Evolutionary conservation across 1,284 basidiomycete genomes (phyloP), one percentile per base, ranked within the genome.

Genomic region (Ustilago esculenta): DNA sequence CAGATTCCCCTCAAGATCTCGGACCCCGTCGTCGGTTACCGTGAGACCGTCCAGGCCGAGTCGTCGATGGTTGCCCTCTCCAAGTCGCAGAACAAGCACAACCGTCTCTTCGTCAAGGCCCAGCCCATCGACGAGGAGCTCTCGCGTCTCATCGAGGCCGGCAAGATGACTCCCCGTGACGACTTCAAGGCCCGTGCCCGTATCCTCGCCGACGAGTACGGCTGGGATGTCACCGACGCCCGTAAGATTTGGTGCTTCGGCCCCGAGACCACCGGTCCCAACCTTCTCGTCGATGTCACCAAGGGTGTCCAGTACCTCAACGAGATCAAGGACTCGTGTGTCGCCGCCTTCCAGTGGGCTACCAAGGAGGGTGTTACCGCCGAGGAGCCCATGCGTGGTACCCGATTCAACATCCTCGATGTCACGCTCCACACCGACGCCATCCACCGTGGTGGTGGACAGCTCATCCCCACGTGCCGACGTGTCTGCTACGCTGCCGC

Each of bases 71-170:
- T 92, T 72, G 96, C 96, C 36, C 87, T 99, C 53, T 98, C 96
- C 75, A 99, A 99, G 85, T 98, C 96, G 47, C 96, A 98, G 86
- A 98, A 99, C 88, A 99, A 99, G 89, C 96, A 98, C 90, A 99
- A 98, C 84, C 92, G 96, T 87, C 87, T 98, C 68, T 98, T 90
- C 84, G 88, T 90, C 74, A 94, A 93, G 87, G 95, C 96, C 40
- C 77, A 89, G 85, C 96, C 96, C 46, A 84, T 98, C 67, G 92
- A 92, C 33, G 96, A 98, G 83, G 94, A 97, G 84, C 88, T 98
- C 64, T 90, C 92, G 74, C 88, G 88, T 81, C 94, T 92, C 72
- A 98, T 99, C 81, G 95, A 98, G 85, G 81, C 78, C 67, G 95
- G 95, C 82, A 89, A 88, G 82, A 84, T 99, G 83, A 91, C 82